A percentile compares a stretch with the other conserved stretches of the same genome.
phyloP scores from a whole-genome alignment of 306 rosid species.

The Echinosophora koreensis region DNA sequence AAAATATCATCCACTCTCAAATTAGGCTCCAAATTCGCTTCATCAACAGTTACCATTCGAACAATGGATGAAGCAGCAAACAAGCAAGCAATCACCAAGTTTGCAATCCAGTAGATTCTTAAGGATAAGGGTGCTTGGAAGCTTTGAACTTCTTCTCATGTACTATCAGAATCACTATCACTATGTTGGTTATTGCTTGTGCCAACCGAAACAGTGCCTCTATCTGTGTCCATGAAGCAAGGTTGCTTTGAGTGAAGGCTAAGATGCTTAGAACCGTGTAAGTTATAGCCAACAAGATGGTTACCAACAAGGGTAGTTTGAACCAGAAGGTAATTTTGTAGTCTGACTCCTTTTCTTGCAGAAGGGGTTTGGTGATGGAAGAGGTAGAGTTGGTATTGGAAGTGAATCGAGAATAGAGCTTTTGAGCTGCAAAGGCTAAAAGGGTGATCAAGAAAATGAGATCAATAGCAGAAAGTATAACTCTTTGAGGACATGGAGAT shows the following conservation, averaged over 20 bases:
- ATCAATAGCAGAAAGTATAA: conserved; percentile 46
- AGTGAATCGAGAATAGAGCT: conserved; percentile 40
- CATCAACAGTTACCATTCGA: conserved; percentile 24
- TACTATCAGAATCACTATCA: conserved; percentile 40
- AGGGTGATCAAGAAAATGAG: conserved; percentile 43
- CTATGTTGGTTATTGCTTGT: conserved; percentile 47
- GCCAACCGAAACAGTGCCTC: conserved; percentile 49
- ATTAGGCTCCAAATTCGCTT: conserved; percentile 36
- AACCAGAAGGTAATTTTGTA: conserved; percentile 49
- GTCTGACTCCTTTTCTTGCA: conserved; percentile 41
- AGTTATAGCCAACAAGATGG: conserved; percentile 37
- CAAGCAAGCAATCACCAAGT: conserved; percentile 43
- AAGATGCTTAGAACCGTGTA: conserved; percentile 51
- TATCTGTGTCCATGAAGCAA: conserved; percentile 49
- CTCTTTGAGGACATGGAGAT: conserved; percentile 56
- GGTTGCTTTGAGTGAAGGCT: conserved; percentile 39
- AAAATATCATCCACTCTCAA: conserved; percentile 57
- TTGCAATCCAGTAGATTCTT: conserved; percentile 51
- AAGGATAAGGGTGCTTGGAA: conserved; percentile 49
- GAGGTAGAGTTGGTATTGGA: conserved; percentile 25
- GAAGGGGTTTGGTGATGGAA: conserved; percentile 42
- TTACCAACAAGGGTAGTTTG: conserved; percentile 45
- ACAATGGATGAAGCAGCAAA: conserved; percentile 51
- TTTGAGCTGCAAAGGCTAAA: conserved; percentile 37
- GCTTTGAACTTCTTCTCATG: conserved; percentile 52